Evolutionary conservation across 805 yeast genomes (phyloP), one percentile per base, ranked within the genome.

Genomic region (Candida manassasensis): DNA sequence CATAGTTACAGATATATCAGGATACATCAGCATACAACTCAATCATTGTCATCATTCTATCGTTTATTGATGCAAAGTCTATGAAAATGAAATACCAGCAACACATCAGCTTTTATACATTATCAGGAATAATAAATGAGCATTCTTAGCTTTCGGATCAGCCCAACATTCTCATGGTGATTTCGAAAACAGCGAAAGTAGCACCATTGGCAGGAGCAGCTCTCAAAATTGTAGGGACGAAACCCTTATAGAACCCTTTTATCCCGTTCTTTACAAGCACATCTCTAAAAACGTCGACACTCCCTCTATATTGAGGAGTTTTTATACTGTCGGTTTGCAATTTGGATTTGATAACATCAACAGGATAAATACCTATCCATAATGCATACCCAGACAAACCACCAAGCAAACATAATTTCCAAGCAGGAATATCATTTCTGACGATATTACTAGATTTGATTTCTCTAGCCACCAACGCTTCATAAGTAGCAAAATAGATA

Each of bases 201-300:
- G 94, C 95, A 27, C 96, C 99, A 56, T 93, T 94, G 3, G 94
- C 98, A 1, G 98, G 98, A 3, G 96, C 95, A 33, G 99, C 97
- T 63, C 99, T 82, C 44, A 93, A 66, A 44, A 93, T 77, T 0
- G 97, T 89, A 25, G 98, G 97, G 13, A 78, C 61, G 55, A 94
- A 89, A 2, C 99, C 99, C 61, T 81, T 81, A 63, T 85, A 84
- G 52, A 93, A 84, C 0, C 95, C 95, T 43, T 69, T 69, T 17
- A 78, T 39, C 18, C 97, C 97, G 35, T 70, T 67, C n/a, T 70
- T 67, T 32, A 55, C 59, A 51, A 56, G 71, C 15, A 86, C 70
- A 38, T 71, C 68, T 38, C 56, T 69, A 12, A 75, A 63, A 18
- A 87, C 94, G 39, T 74, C 74, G n/a, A 71, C 29, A 25, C 84